Base-by-base conservation (phyloP, 352 stramenopile species). In the Saprolegnia diclina region DNA sequence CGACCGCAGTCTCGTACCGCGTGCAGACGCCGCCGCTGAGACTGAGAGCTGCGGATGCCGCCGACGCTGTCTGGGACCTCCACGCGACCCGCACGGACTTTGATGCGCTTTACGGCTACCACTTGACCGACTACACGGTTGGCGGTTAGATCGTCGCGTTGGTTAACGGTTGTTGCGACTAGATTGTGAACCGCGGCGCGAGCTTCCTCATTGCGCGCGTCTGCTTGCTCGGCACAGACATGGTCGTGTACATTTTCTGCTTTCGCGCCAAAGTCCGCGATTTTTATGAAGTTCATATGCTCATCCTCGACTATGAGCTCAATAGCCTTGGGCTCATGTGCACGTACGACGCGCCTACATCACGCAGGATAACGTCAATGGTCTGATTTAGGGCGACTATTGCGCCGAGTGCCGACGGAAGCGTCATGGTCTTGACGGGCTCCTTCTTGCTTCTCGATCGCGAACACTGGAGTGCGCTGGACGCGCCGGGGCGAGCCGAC, bases 201-300 rank as follows among this genome's bases (percentile, higher is more conserved):
- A 29, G 24, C 24, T 22, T 54, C n/a, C n/a, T 54, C 24, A 29
- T 54, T 29, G n/a, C 24, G n/a, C 46, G 46, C 24, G 46, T 54
- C 46, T 29, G 24, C 24, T 22, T 29, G n/a, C n/a, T 54, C 5
- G 46, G 46, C n/a, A 54, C 46, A 29, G 46, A 54, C n/a, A 54
- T 54, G n/a, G n/a, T 54, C 24, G n/a, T 54, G 46, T 54, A 54
- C 24, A 5, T 54, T 54, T 54, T 2, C 46, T 54, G 46, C 46
- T 54, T 29, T 54, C 46, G 46, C 46, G 24, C 24, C 2, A 54
- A 54, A 54, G 46, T 54, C 24, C n/a, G 46, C 24, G 46, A 54
- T 5, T 5, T 29, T 2, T 54, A 54, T 54, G n/a, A 59, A 59
- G 35, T 59, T 3, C n/a, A 59, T n/a, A 21, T 59, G 3, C 19